phyloP scores from a whole-genome alignment of 495 filamentous ascomycete species.

The Penicillium parvum region DNA sequence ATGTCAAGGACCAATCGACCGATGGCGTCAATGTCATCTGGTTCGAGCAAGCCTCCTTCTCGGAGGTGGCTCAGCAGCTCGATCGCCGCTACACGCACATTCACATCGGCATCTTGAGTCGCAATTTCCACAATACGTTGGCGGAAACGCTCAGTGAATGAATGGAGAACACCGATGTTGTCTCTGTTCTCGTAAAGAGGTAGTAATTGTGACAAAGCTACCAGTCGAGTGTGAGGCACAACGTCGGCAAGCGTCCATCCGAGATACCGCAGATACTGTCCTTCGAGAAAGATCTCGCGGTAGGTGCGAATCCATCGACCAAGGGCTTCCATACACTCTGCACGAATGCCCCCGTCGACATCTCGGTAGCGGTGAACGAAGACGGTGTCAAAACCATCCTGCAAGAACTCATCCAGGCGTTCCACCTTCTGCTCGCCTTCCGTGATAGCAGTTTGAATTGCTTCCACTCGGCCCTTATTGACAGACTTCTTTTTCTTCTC shows the following conservation, averaged over 20 bases:
- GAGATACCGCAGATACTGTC: constrained; percentile 81
- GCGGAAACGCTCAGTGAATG: constrained; percentile 87
- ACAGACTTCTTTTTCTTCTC: constrained; percentile 71
- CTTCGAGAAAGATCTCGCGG: constrained; percentile 82
- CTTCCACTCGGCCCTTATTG: constrained; percentile 69
- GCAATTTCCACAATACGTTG: constrained; percentile 91
- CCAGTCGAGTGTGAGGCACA: constrained; percentile 59
- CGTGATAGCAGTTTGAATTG: constrained; percentile 62
- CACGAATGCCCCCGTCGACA: constrained; percentile 79
- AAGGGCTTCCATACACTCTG: constrained; percentile 77
- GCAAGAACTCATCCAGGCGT: constrained; percentile 61
- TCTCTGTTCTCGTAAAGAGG: constrained; percentile 70
- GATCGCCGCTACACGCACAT: constrained; percentile 71
- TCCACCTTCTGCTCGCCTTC: constrained; percentile 61
- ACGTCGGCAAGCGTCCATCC: constrained; percentile 91
- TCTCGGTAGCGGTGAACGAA: constrained; percentile 96
- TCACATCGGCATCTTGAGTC: constrained; percentile 69
- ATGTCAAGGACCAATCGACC: constrained; percentile 83
- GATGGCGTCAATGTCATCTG: constrained; percentile 80
- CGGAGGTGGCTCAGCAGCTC: constrained; percentile 77
- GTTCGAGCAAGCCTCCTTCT: constrained; percentile 80
- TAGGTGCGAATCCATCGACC: constrained; percentile 81
- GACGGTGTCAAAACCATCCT: constrained; percentile 80
- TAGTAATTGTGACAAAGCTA: constrained; percentile 75
- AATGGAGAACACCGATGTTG: constrained; percentile 70